phyloP scores from a whole-genome alignment of 345 rosid genomes.

The Lepidium sativum region DNA sequence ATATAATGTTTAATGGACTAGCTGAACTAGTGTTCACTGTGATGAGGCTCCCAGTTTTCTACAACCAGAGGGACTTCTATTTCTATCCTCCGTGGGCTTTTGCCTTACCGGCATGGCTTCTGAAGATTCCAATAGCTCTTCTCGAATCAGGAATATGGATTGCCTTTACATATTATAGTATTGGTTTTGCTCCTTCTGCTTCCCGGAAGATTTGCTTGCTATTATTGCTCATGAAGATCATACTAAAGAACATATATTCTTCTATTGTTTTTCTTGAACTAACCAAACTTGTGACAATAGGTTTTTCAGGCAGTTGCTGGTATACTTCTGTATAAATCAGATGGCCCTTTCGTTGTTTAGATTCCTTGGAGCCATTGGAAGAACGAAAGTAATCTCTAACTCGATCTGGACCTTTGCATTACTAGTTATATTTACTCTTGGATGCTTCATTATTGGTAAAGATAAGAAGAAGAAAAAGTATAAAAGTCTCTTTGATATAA shows the following conservation, averaged over 20 bases:
- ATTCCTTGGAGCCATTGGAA: conserved; percentile 79
- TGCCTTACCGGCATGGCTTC: conserved; percentile 48
- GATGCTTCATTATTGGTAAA: conserved; percentile 76
- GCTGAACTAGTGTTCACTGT: conserved; percentile 51
- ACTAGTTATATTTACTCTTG: conserved; percentile 62
- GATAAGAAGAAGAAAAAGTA: conserved; percentile 28
- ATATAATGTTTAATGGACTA: conserved; percentile 62
- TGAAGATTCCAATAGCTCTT: conserved; percentile 51
- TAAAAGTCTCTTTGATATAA: background rate
- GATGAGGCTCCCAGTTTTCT: conserved; percentile 56
- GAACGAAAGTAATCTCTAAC: conserved; percentile 63
- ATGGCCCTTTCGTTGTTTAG: conserved; percentile 82
- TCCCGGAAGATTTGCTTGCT: conserved; percentile 30
- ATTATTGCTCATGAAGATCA: background rate
- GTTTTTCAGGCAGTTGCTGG: conserved; percentile 68
- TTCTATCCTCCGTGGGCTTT: conserved; percentile 70
- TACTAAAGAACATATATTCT: background rate
- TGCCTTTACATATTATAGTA: conserved; percentile 43
- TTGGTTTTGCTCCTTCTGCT: conserved; percentile 60
- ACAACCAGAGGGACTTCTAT: conserved; percentile 55
- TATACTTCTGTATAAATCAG: conserved; percentile 65
- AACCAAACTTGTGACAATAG: conserved; percentile 26
- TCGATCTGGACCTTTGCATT: conserved; percentile 61
- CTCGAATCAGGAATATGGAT: conserved; percentile 58
- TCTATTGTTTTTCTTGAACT: background rate